These are phyloP conservation scores for Penicillium olsonii DNA, from an alignment of 2,329 filamentous ascomycete genomes.

Conservation along the genomic window DNA sequence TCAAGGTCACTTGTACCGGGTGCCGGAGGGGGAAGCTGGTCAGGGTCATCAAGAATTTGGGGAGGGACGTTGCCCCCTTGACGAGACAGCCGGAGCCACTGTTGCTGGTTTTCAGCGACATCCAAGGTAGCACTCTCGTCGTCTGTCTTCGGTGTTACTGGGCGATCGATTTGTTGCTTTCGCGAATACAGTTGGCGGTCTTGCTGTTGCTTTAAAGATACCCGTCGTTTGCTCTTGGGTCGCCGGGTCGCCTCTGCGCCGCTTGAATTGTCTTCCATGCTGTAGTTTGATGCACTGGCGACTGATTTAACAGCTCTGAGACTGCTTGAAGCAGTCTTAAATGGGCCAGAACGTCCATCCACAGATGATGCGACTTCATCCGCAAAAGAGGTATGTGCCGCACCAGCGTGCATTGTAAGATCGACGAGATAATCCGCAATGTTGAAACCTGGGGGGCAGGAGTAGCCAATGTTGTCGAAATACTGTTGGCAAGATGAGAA, in stretches of 20 bases:
- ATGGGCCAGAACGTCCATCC: slow-evolving; percentile 60
- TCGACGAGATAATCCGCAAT: slow-evolving; percentile 98
- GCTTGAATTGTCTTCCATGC: slow-evolving; percentile 67
- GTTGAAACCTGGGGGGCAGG: slow-evolving; percentile 95
- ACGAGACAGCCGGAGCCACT: slow-evolving; percentile 62
- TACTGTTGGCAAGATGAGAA: slow-evolving; percentile 87
- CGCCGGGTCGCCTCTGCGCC: slow-evolving; percentile 62
- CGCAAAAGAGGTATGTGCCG: slow-evolving; percentile 54
- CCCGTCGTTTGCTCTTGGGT: slow-evolving; percentile 69
- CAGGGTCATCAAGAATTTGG: slow-evolving; percentile 69
- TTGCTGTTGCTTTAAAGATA: slow-evolving; percentile 82
- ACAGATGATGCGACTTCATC: slow-evolving; percentile 55
- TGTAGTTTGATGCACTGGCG: slow-evolving; percentile 76
- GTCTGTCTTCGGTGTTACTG: slow-evolving; percentile 63
- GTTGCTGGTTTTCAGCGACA: slow-evolving; percentile 53
- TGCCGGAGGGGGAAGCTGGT: slow-evolving; percentile 61
- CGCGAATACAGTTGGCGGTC: slow-evolving; percentile 89
- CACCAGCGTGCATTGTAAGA: slow-evolving; percentile 90
- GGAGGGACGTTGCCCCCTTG: slow-evolving; percentile 57
- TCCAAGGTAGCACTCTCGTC: slow-evolving; percentile 60
- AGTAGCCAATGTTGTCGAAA: slow-evolving; percentile 88
- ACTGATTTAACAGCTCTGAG: slow-evolving; percentile 88
- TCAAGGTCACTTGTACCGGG: slow-evolving; percentile 76
- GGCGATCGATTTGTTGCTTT: slow-evolving; percentile 56
- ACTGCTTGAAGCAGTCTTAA: slow-evolving; percentile 78